A percentile compares a stretch with the other conserved stretches of the same genome.
phyloP scores from a whole-genome alignment of 768 basidiomycete species.

The Panus rudis region DNA sequence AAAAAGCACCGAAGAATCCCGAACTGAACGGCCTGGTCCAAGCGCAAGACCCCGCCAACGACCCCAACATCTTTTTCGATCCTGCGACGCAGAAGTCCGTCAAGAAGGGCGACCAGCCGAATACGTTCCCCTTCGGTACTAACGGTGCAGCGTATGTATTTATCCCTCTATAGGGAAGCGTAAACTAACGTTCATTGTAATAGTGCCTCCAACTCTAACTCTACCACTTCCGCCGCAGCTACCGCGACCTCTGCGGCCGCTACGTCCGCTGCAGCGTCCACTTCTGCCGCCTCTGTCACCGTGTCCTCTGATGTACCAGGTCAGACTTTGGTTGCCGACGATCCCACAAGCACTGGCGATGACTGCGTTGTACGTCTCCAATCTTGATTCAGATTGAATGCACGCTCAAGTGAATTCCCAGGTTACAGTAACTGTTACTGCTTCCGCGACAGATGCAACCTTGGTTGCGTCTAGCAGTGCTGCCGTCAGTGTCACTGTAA shows the following conservation, averaged over 20 bases:
- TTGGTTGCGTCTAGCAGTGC: slow-evolving; percentile 4
- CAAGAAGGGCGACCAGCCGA: slow-evolving; percentile 36
- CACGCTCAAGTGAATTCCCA: no score
- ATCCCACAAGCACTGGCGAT: not conserved
- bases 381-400: no score
- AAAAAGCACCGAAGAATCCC: slow-evolving; percentile 28
- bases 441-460: slow-evolving; percentile 9
- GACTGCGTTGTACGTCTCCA: slow-evolving; percentile 5
- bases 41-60: slow-evolving; percentile 29
- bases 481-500: slow-evolving; percentile 3
- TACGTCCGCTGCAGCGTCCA: slow-evolving; percentile 1
- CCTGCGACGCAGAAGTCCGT: slow-evolving; percentile 31
- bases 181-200: slow-evolving; percentile 3
- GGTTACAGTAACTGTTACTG: slow-evolving; percentile 12
- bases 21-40: slow-evolving; percentile 31
- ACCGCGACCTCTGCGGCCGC: slow-evolving; percentile 8
- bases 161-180: no score
- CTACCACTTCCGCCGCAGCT: slow-evolving; percentile 6
- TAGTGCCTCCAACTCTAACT: slow-evolving; percentile 5
- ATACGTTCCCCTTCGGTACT: slow-evolving; percentile 24
- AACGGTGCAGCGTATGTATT: slow-evolving; percentile 2
- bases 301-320: slow-evolving; percentile 31
- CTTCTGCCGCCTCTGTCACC: slow-evolving; percentile 28
- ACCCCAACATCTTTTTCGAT: slow-evolving; percentile 27
- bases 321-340: slow-evolving; percentile 18